phyloP scores from a whole-genome alignment of 257 asterid genomes.

The Ocimum tenuiflorum region DNA sequence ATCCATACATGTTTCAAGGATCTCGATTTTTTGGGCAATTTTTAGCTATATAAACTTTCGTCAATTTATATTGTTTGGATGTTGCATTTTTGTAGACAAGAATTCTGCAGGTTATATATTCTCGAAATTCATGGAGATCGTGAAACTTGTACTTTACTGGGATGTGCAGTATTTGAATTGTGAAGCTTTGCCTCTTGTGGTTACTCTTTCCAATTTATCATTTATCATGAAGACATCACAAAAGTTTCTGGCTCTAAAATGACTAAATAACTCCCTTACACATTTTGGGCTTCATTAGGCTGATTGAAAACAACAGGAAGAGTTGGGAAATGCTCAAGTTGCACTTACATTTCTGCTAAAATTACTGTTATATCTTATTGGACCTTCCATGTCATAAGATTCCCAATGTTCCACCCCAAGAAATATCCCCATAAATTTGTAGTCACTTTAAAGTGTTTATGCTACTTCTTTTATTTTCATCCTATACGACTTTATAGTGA shows the following conservation, averaged over 20 bases:
- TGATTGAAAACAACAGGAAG: not conserved
- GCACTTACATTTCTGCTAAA: not conserved
- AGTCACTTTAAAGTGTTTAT: not conserved
- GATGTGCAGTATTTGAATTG: not conserved
- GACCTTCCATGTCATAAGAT: no score
- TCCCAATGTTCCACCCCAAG: not conserved
- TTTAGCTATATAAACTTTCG: not conserved
- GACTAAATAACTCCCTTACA: no score
- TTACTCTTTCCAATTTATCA: constrained; percentile 10
- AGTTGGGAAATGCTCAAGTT: constrained; percentile 7
- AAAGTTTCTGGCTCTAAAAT: not conserved
- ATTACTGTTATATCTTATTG: not conserved
- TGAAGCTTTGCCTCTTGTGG: not conserved
- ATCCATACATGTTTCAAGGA: not conserved
- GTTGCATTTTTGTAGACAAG: not conserved
- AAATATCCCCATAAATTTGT: not conserved
- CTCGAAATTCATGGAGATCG: not conserved
- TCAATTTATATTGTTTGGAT: not conserved
- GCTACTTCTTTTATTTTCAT: not conserved
- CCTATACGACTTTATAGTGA: not conserved
- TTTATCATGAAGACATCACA: not conserved
- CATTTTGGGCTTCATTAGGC: no score
- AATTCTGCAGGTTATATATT: not conserved
- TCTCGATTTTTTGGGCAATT: not conserved
- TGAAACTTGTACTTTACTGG: not conserved